These are phyloP conservation scores for Bigelowiella natans DNA, from an alignment of 78 protist genomes.

Conservation along the genomic window DNA sequence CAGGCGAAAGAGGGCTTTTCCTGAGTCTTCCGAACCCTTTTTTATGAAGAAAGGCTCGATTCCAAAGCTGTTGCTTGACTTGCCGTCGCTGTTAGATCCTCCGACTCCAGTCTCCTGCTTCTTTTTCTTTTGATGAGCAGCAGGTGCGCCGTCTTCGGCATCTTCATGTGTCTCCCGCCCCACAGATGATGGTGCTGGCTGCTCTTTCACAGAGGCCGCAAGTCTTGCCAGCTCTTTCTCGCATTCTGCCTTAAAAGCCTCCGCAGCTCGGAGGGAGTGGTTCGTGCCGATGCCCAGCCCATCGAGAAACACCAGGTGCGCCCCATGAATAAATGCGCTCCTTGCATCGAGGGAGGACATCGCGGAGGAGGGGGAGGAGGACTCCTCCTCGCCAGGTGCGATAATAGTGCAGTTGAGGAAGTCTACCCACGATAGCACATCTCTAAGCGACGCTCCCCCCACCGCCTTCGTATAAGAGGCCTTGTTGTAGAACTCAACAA, in stretches of 20 bases:
- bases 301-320: conserved; percentile 71
- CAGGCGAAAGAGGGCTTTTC: conserved; percentile 26
- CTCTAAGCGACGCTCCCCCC: conserved; percentile 54
- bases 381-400: too few species aligned
- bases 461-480: background rate
- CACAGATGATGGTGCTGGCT: too few species aligned
- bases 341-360: background rate
- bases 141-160: too few species aligned
- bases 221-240: background rate
- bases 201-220: background rate
- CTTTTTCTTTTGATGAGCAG: too few species aligned
- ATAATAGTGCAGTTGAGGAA: too few species aligned
- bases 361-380: too few species aligned
- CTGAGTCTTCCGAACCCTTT: background rate
- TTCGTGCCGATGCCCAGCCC: conserved; percentile 50
- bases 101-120: too few species aligned
- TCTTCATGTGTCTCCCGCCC: too few species aligned
- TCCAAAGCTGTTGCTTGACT: conserved; percentile 30
- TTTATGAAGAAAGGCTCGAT: conserved; percentile 53
- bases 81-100: too few species aligned
- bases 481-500: background rate
- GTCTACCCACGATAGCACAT: conserved; percentile 68
- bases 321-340: conserved; percentile 70
- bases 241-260: background rate
- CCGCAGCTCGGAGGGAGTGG: background rate